A percentile compares a stretch with the other conserved stretches of the same genome.
These are phyloP conservation scores for Rehmannia glutinosa DNA, from an alignment of 257 asterid genomes.

Conservation along the genomic window DNA sequence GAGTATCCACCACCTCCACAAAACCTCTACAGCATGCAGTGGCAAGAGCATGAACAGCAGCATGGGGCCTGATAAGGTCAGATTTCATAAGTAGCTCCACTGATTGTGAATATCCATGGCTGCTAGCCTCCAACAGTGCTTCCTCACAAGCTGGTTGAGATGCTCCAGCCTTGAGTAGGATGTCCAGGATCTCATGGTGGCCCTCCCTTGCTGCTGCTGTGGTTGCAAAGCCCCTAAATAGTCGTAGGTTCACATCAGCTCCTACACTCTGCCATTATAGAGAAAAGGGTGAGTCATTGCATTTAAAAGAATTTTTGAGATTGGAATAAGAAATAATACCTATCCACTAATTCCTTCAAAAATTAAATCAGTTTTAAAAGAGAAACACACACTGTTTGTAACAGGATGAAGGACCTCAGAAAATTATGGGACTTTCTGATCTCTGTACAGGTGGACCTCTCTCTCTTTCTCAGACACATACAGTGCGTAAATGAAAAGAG, in stretches of 20 bases:
- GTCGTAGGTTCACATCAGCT: conserved; percentile 68
- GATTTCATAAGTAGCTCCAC: conserved; percentile 64
- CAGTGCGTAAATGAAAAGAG: too few relatives aligned
- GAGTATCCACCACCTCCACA: conserved; percentile 50
- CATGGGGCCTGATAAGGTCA: conserved; percentile 69
- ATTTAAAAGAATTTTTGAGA: not conserved
- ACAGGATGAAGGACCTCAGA: conserved; percentile 6
- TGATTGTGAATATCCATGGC: conserved; percentile 51
- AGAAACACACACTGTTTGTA: not conserved
- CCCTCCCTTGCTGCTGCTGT: conserved; percentile 81
- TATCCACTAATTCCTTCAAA: not conserved
- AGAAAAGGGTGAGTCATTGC: not conserved
- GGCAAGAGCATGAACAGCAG: conserved; percentile 66
- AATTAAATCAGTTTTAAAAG: not conserved
- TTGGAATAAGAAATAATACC: too few relatives aligned
- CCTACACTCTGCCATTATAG: conserved; percentile 49
- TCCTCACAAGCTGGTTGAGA: conserved; percentile 89
- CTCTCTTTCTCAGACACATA: too few relatives aligned
- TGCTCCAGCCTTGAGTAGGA: conserved; percentile 74
- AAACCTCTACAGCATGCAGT: conserved; percentile 76
- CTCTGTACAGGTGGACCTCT: too few relatives aligned
- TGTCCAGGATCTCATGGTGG: conserved; percentile 53
- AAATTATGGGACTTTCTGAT: conserved; percentile 14
- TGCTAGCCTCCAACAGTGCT: conserved; percentile 74
- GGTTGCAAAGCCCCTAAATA: conserved; percentile 59